Conservation (phyloP, 768 basidiomycete species). For the Tricholoma flavovirens region DNA sequence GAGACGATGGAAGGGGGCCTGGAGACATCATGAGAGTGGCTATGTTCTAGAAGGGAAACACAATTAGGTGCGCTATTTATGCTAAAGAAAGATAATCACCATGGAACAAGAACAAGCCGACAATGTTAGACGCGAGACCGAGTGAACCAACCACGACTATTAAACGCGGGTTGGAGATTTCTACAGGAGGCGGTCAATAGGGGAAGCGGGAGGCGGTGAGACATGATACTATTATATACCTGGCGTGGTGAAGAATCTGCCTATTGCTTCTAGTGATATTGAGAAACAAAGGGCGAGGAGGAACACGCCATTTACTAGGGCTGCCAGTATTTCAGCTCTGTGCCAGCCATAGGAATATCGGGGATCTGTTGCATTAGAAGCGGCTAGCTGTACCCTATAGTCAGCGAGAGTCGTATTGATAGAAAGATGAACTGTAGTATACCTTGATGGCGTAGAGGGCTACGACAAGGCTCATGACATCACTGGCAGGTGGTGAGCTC, state of each 20-base stretch:
- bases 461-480: slow-evolving; percentile 92
- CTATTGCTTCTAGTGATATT: slow-evolving; percentile 86
- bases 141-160: slow-evolving; percentile 87
- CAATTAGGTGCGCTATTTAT: slow-evolving; percentile 4
- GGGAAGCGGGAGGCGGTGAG: neutral
- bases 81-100: slow-evolving; percentile 43
- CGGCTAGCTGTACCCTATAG: slow-evolving; percentile 51
- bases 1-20: slow-evolving; percentile 34
- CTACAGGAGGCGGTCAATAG: slow-evolving; percentile 29
- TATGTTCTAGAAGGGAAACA: slow-evolving; percentile 46
- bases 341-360: slow-evolving; percentile 99
- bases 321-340: slow-evolving; percentile 92
- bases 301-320: slow-evolving; percentile 94
- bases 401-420: slow-evolving; percentile 9
- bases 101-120: slow-evolving; percentile 93
- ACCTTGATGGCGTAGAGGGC: slow-evolving; percentile 94
- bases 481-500: slow-evolving; percentile 44
- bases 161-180: slow-evolving; percentile 83
- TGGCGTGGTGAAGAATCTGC: slow-evolving; percentile 81
- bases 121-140: slow-evolving; percentile 86
- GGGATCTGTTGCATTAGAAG: slow-evolving; percentile 51
- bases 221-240: slow-evolving; percentile 41
- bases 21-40: slow-evolving; percentile 51
- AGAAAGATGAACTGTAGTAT: slow-evolving; percentile 6
- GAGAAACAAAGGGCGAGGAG: slow-evolving; percentile 95